Evolutionary conservation across 1,284 basidiomycete genomes (phyloP).

Genomic region (Trichosporon ovoides): DNA sequence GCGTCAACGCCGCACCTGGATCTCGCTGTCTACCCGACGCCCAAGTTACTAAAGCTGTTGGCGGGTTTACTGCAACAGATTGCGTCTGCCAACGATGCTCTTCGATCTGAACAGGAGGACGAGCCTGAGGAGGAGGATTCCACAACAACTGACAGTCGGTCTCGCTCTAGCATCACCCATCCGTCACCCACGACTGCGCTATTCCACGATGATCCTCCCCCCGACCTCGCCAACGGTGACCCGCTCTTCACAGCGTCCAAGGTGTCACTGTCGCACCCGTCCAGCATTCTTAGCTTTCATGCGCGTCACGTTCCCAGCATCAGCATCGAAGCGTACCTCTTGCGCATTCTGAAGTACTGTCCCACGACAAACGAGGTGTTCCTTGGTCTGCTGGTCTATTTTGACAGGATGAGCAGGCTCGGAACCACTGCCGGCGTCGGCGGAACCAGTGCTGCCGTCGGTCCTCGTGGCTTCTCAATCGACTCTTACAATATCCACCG

Average conservation of each 20-base stretch:
- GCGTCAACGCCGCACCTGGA: conserved; percentile 50
- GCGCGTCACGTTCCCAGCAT: conserved; percentile 94
- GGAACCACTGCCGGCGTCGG: conserved; percentile 37
- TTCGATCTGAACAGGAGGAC: conserved; percentile 43
- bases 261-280: conserved; percentile 67
- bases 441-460: conserved; percentile 24
- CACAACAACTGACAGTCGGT: conserved; percentile 3
- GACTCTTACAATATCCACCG: conserved; percentile 96
- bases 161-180: conserved; percentile 11
- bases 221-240: conserved; percentile 41
- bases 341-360: conserved; percentile 96
- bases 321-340: conserved; percentile 85
- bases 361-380: conserved; percentile 98
- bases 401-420: conserved; percentile 68
- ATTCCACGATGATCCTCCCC: conserved; percentile 25
- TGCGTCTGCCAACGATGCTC: conserved; percentile 77
- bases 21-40: conserved; percentile 55
- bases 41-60: conserved; percentile 75
- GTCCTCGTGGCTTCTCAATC: conserved; percentile 70
- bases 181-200: conserved; percentile 40
- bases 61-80: conserved; percentile 86
- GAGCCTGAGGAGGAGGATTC: conserved; percentile 20
- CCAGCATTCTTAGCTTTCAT: conserved; percentile 85
- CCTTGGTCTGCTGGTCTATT: conserved; percentile 87
- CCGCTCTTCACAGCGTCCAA: conserved; percentile 63